Conservation (phyloP, 2,329 filamentous ascomycete species). For the Alternaria burnsii region DNA sequence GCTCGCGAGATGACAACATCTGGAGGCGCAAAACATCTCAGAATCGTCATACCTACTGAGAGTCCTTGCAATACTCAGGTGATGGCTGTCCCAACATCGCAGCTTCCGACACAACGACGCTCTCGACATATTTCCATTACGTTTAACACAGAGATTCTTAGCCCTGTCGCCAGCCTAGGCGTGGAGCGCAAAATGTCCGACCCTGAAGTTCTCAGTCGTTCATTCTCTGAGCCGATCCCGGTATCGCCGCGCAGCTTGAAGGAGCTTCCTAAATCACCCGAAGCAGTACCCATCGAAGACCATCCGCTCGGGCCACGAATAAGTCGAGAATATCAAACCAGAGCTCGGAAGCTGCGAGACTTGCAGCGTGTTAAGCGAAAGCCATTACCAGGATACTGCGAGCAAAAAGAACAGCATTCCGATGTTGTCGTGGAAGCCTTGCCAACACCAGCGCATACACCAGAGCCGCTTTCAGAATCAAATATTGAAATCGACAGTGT, state of each 20-base stretch:
- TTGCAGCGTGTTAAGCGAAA: constrained; percentile 36
- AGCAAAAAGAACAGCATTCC: constrained; percentile 12
- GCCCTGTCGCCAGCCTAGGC: constrained; percentile 29
- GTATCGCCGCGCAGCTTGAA: constrained; percentile 26
- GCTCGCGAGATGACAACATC: constrained; percentile 41
- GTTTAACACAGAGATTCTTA: constrained; percentile 42
- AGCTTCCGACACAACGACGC: constrained; percentile 14
- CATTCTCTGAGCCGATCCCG: constrained; percentile 23
- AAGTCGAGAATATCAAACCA: constrained; percentile 21
- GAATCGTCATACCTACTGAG: constrained; percentile 38
- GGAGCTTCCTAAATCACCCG: constrained; percentile 23
- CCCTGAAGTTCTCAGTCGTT: constrained; percentile 16
- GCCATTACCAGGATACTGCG: constrained; percentile 15
- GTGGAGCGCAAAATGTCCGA: constrained; percentile 31
- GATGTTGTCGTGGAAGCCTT: constrained; percentile 19
- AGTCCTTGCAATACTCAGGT: constrained; percentile 18
- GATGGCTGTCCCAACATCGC: constrained; percentile 9
- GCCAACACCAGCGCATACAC: constrained; percentile 26
- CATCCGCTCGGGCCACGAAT: constrained; percentile 38
- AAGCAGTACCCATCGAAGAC: constrained; percentile 28
- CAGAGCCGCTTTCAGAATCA: constrained; percentile 18
- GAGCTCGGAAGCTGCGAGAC: constrained; percentile 28
- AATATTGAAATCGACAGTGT: constrained; percentile 7
- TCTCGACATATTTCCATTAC: constrained; percentile 28
- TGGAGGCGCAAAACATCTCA: constrained; percentile 40